Evolutionary conservation across 768 basidiomycete genomes (phyloP).

Genomic region (Lactifluus echinatus): DNA sequence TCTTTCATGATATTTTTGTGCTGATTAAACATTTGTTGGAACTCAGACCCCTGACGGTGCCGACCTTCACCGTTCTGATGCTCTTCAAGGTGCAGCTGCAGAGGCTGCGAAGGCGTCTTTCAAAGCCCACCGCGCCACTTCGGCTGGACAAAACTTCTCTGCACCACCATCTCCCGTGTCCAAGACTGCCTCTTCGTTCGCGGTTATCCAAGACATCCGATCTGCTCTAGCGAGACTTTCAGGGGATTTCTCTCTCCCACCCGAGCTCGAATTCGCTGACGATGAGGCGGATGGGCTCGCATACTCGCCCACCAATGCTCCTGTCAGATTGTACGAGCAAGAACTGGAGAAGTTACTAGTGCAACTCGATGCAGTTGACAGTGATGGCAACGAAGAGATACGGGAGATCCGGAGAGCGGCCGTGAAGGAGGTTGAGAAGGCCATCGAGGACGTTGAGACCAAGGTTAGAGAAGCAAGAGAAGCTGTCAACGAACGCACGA

Average conservation of each 20-base stretch:
- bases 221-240: constrained; percentile 3
- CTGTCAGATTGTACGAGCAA: constrained; percentile 55
- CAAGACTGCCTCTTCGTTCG: background rate
- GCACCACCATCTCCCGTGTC: background rate
- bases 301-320: constrained; percentile 51
- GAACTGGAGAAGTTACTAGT: constrained; percentile 53
- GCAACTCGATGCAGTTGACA: constrained; percentile 60
- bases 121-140: constrained; percentile 15
- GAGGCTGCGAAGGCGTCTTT: constrained; percentile 9
- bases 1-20: too few relatives aligned
- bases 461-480: constrained; percentile 2
- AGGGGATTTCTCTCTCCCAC: constrained; percentile 7
- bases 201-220: constrained; percentile 4
- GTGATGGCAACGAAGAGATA: constrained; percentile 47
- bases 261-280: constrained; percentile 9
- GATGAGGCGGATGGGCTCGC: constrained; percentile 34
- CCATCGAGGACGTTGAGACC: constrained; percentile 44
- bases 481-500: background rate
- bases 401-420: constrained; percentile 42
- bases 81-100: constrained; percentile 9
- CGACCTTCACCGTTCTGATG: constrained; percentile 8
- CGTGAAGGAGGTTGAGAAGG: constrained; percentile 52
- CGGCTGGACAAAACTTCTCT: background rate
- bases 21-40: too few relatives aligned
- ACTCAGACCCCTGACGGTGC: background rate